These are phyloP conservation scores for Myochromella boudieri DNA, from an alignment of 768 basidiomycete species.

Conservation along the genomic window DNA sequence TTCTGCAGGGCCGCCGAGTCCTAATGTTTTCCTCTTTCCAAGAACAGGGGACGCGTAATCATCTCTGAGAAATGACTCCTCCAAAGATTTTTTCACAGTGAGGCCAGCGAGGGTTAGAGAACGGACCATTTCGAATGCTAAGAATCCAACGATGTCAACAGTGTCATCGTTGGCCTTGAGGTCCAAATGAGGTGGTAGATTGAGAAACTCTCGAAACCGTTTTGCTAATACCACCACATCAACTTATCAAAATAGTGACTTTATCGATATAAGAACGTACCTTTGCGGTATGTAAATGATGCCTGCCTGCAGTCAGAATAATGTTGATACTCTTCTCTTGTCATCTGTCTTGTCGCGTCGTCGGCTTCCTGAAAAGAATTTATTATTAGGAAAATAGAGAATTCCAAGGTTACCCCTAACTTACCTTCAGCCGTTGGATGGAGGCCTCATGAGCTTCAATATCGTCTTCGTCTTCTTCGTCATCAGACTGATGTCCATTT, in stretches of 20 bases:
- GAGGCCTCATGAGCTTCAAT: slow-evolving; percentile 94
- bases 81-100: slow-evolving; percentile 76
- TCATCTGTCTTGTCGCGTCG: slow-evolving; percentile 94
- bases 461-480: slow-evolving; percentile 95
- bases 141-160: slow-evolving; percentile 94
- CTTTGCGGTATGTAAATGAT: slow-evolving; percentile 96
- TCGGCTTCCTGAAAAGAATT: slow-evolving; percentile 73
- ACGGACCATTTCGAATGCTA: slow-evolving; percentile 96
- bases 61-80: slow-evolving; percentile 67
- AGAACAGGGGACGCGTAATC: slow-evolving; percentile 64
- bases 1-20: slow-evolving; percentile 47
- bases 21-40: slow-evolving; percentile 66
- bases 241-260: not conserved
- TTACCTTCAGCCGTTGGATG: slow-evolving; percentile 79
- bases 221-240: slow-evolving; percentile 55
- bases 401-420: not conserved
- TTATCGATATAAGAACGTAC: slow-evolving; percentile 38
- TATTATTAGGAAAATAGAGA: not conserved
- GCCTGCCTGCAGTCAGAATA: slow-evolving; percentile 97
- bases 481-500: slow-evolving; percentile 82
- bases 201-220: slow-evolving; percentile 93
- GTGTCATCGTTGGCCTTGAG: slow-evolving; percentile 92
- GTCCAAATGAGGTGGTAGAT: slow-evolving; percentile 83
- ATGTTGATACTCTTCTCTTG: slow-evolving; percentile 93
- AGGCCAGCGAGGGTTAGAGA: slow-evolving; percentile 88